Evolutionary conservation across 768 basidiomycete species (phyloP).

Genomic region (Mycena polygramma): DNA sequence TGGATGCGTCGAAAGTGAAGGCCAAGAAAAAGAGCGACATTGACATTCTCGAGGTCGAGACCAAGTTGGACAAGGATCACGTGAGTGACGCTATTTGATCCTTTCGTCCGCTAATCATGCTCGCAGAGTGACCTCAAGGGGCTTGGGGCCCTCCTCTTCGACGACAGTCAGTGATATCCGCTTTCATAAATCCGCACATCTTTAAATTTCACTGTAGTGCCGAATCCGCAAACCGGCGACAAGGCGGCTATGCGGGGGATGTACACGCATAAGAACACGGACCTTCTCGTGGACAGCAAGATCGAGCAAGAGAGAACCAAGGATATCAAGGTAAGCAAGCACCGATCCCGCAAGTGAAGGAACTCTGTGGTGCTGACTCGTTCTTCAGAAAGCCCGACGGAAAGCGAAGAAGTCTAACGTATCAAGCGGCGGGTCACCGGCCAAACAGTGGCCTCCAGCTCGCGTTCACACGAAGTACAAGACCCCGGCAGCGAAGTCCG

Average conservation of each 20-base stretch:
- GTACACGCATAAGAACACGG: conserved; percentile 83
- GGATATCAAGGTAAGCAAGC: conserved; percentile 59
- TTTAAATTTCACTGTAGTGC: conserved; percentile 45
- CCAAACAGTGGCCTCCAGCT: conserved; percentile 25
- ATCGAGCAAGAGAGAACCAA: conserved; percentile 77
- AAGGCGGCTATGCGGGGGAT: conserved; percentile 70
- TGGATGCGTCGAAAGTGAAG: conserved; percentile 57
- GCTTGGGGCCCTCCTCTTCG: conserved; percentile 75
- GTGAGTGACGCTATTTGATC: conserved; percentile 39
- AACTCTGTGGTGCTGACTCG: neutral
- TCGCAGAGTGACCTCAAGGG: conserved; percentile 68
- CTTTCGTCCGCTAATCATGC: neutral
- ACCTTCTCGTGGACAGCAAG: conserved; percentile 73
- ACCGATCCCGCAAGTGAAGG: too few relatives aligned
- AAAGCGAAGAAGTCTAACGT: conserved; percentile 35
- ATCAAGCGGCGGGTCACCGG: neutral
- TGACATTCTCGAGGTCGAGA: conserved; percentile 59
- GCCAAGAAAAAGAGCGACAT: conserved; percentile 51
- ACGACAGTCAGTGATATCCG: conserved; percentile 63
- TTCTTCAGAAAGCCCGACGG: conserved; percentile 48
- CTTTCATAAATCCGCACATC: neutral
- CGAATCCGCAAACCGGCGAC: conserved; percentile 62
- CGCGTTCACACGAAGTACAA: conserved; percentile 11
- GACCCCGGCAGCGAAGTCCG: conserved; percentile 52
- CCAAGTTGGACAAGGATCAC: conserved; percentile 59